phyloP scores from a whole-genome alignment of 129 eudicot genomes.

The Mikania micrantha region DNA sequence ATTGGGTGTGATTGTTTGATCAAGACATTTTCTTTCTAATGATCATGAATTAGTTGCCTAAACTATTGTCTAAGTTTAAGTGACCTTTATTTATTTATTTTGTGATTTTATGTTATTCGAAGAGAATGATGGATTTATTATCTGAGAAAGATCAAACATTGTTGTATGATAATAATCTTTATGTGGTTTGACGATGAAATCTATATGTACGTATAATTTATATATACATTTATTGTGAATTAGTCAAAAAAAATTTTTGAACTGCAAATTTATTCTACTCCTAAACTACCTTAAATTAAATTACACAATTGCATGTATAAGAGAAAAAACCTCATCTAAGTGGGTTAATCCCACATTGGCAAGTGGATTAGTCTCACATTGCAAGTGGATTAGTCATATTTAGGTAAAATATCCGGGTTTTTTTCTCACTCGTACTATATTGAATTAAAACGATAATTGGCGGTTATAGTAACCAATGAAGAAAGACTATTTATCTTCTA shows the following conservation, averaged over 20 bases:
- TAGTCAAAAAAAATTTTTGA: too few relatives aligned
- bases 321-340: too few relatives aligned
- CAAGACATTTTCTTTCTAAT: not conserved
- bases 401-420: too few relatives aligned
- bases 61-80: not conserved
- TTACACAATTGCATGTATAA: too few relatives aligned
- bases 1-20: not conserved
- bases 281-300: too few relatives aligned
- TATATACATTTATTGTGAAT: not conserved
- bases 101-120: not conserved
- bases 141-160: not conserved
- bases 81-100: not conserved
- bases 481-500: not conserved
- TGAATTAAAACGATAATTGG: not conserved
- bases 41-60: not conserved
- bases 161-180: not conserved
- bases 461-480: not conserved
- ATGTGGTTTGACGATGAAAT: not conserved
- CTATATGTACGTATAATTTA: not conserved
- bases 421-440: not conserved
- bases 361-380: too few relatives aligned
- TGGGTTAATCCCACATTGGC: too few relatives aligned
- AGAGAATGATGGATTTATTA: not conserved
- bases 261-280: too few relatives aligned
- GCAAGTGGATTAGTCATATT: too few relatives aligned